Evolutionary conservation across 1,284 basidiomycete genomes (phyloP).

Genomic region (Cutaneotrichosporon curvatum): DNA sequence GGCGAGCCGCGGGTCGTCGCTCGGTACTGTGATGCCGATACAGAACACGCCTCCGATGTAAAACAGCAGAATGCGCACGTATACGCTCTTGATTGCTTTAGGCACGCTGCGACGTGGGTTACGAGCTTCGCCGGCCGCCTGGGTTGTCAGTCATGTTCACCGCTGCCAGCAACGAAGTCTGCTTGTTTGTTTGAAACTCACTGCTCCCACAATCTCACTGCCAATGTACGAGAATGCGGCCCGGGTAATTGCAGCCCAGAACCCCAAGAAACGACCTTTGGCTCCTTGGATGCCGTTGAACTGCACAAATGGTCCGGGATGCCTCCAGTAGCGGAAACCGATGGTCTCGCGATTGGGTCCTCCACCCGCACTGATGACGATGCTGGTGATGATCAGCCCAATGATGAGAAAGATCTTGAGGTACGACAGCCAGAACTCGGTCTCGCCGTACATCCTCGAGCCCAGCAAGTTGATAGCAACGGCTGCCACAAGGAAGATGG

Average conservation of each 20-base stretch:
- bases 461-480: constrained; percentile 42
- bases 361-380: constrained; percentile 54
- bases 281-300: constrained; percentile 45
- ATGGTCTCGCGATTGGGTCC: constrained; percentile 40
- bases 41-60: constrained; percentile 34
- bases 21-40: constrained; percentile 16
- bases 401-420: constrained; percentile 72
- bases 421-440: constrained; percentile 47
- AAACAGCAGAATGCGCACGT: constrained; percentile 63
- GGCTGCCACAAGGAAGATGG: constrained; percentile 63
- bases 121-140: constrained; percentile 29
- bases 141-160: no score
- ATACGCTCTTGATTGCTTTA: constrained; percentile 67
- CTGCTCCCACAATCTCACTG: neutral
- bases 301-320: constrained; percentile 47
- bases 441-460: constrained; percentile 11
- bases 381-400: constrained; percentile 52
- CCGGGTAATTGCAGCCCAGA: constrained; percentile 11
- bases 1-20: constrained; percentile 15
- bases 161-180: no score
- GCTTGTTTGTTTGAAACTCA: no score
- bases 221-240: constrained; percentile 19
- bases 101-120: constrained; percentile 65
- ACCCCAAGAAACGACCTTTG: constrained; percentile 24
- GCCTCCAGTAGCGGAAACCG: constrained; percentile 48